Conservation (phyloP, 2,329 filamentous ascomycete species). For the Exserohilum rostratum region DNA sequence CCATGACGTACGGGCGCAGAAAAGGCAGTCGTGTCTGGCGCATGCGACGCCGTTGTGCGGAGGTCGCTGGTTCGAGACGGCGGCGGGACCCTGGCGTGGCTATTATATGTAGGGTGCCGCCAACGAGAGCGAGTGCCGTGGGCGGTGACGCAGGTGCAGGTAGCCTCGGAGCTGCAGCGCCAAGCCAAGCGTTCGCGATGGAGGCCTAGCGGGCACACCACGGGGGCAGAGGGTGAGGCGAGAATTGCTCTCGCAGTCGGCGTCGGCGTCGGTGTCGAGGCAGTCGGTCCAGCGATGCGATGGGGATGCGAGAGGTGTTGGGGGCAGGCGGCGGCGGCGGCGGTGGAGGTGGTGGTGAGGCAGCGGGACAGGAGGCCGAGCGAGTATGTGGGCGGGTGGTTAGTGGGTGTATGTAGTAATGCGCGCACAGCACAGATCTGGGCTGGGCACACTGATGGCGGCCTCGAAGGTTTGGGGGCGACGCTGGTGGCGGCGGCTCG, state of each 20-base stretch:
- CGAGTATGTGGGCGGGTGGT: too few relatives aligned
- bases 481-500: not conserved
- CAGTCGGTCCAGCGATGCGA: conserved; percentile 15
- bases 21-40: conserved; percentile 6
- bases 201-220: conserved; percentile 4
- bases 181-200: conserved; percentile 24
- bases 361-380: too few relatives aligned
- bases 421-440: conserved; percentile 23
- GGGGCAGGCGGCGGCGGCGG: not conserved
- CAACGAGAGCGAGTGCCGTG: not conserved
- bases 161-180: conserved; percentile 25
- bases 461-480: conserved; percentile 2
- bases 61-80: conserved; percentile 13
- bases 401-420: not conserved
- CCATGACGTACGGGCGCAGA: conserved; percentile 30
- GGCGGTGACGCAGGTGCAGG: conserved; percentile 39
- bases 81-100: conserved; percentile 5
- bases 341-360: not conserved
- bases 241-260: conserved; percentile 2
- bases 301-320: not conserved
- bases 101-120: conserved; percentile 13
- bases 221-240: not conserved
- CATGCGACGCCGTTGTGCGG: conserved; percentile 32
- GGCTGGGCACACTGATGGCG: conserved; percentile 11
- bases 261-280: not conserved